phyloP scores from a whole-genome alignment of 805 yeast genomes.

The Yarrowia sp. region DNA sequence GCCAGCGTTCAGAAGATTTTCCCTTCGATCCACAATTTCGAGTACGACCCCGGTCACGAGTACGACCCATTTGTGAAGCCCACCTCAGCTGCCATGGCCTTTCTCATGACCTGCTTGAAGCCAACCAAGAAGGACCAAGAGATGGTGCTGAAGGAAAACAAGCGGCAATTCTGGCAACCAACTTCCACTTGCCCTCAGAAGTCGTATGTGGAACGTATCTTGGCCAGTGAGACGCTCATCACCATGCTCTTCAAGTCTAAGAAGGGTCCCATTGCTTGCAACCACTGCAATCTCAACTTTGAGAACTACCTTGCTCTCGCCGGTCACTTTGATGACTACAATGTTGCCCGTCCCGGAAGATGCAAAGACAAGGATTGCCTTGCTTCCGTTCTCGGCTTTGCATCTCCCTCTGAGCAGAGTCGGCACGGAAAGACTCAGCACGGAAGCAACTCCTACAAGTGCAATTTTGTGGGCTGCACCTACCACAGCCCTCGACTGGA shows the following conservation, averaged over 20 bases:
- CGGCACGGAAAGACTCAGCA: conserved; percentile 22
- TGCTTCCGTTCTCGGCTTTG: conserved; percentile 4
- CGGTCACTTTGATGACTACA: not conserved
- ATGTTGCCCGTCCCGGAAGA: not conserved
- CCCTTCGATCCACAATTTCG: not conserved
- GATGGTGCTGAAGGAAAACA: conserved; percentile 7
- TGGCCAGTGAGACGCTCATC: not conserved
- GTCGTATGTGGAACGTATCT: conserved; percentile 2
- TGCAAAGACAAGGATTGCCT: not conserved
- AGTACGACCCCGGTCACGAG: not conserved
- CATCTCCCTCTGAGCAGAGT: conserved; percentile 11
- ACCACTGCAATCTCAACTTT: conserved; percentile 9
- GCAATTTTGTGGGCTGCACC: not conserved
- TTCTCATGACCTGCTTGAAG: conserved; percentile 1
- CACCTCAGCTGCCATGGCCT: not conserved
- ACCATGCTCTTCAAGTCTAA: conserved; percentile 5
- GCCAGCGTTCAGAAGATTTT: not conserved
- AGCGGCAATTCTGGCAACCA: conserved; percentile 5
- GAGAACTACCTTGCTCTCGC: conserved; percentile 10
- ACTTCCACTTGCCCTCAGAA: not conserved
- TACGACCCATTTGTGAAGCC: conserved; percentile 8
- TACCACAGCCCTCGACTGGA: conserved; percentile 12
- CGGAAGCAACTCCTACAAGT: not conserved
- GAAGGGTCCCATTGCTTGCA: conserved; percentile 23
- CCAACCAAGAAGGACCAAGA: conserved; percentile 9